Evolutionary conservation across 1,139 yeast genomes (phyloP).

Genomic region (Taiozyma onychis): DNA sequence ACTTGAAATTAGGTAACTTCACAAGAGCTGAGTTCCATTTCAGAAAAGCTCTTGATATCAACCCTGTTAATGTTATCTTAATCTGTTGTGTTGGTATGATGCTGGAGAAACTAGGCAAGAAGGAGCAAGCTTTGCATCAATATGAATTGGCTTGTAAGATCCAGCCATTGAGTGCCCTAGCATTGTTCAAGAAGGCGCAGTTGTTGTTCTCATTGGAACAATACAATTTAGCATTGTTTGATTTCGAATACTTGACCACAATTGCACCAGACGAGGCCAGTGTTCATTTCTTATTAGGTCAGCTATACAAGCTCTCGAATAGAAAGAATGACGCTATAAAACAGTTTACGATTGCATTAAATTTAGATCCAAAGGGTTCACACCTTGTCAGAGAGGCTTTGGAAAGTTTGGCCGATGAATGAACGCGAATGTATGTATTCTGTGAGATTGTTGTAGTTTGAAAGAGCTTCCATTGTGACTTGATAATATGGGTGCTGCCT

Average conservation of each 20-base stretch:
- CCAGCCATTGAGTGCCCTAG: conserved; percentile 83
- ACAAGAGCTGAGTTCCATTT: conserved; percentile 83
- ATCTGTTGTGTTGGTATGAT: conserved; percentile 96
- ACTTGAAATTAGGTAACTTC: conserved; percentile 79
- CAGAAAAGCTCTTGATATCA: conserved; percentile 79
- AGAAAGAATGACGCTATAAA: conserved; percentile 74
- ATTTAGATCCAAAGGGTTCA: conserved; percentile 90
- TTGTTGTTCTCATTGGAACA: conserved; percentile 66
- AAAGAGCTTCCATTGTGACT: too few species aligned
- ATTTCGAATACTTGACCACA: conserved; percentile 60
- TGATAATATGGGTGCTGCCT: too few species aligned
- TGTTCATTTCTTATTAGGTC: conserved; percentile 86
- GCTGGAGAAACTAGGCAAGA: conserved; percentile 67
- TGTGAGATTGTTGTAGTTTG: background rate
- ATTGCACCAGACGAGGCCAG: conserved; percentile 91
- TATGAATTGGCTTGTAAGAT: conserved; percentile 79
- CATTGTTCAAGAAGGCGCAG: conserved; percentile 87
- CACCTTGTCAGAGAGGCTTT: conserved; percentile 82
- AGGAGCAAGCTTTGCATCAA: conserved; percentile 70
- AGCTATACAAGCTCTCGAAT: conserved; percentile 72
- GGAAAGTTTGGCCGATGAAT: conserved; percentile 35
- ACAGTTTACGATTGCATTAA: conserved; percentile 85
- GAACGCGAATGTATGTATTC: background rate
- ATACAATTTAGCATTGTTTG: conserved; percentile 65
- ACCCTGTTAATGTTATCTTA: conserved; percentile 85